phyloP scores from a whole-genome alignment of 768 basidiomycete species.

The Termitomyces sp. region DNA sequence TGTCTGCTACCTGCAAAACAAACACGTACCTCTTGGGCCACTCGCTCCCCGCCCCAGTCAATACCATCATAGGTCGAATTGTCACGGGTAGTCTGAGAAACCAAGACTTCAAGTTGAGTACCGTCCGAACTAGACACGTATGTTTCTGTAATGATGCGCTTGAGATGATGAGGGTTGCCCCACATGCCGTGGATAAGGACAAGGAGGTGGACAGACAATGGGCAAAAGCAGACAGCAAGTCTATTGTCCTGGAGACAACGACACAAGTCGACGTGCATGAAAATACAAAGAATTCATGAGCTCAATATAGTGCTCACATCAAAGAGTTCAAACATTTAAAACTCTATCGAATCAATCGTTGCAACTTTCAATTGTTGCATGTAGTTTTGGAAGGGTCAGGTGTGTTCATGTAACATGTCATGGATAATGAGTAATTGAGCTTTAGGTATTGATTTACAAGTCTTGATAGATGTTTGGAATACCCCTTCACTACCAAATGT shows the following conservation, averaged over 20 bases:
- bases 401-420: too few relatives aligned
- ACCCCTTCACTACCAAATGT: too few relatives aligned
- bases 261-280: slow-evolving; percentile 25
- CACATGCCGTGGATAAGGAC: slow-evolving; percentile 72
- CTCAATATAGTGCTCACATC: too few relatives aligned
- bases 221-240: slow-evolving; percentile 16
- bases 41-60: slow-evolving; percentile 80
- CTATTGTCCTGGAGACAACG: slow-evolving; percentile 24
- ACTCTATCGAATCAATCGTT: too few relatives aligned
- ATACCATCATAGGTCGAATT: slow-evolving; percentile 79
- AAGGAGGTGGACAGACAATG: slow-evolving; percentile 40
- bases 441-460: too few relatives aligned
- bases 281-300: neutral
- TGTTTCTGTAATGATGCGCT: slow-evolving; percentile 48
- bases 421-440: too few relatives aligned
- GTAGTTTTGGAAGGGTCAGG: too few relatives aligned
- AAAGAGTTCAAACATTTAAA: too few relatives aligned
- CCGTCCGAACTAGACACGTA: slow-evolving; percentile 29
- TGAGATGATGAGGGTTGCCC: slow-evolving; percentile 68
- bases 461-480: too few relatives aligned
- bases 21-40: slow-evolving; percentile 66
- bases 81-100: slow-evolving; percentile 61
- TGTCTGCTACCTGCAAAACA: slow-evolving; percentile 47
- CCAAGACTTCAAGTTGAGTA: slow-evolving; percentile 55
- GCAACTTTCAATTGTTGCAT: too few relatives aligned